These are phyloP conservation scores for Fusarium redolens DNA, from an alignment of 2,329 filamentous ascomycete genomes.

Conservation along the genomic window DNA sequence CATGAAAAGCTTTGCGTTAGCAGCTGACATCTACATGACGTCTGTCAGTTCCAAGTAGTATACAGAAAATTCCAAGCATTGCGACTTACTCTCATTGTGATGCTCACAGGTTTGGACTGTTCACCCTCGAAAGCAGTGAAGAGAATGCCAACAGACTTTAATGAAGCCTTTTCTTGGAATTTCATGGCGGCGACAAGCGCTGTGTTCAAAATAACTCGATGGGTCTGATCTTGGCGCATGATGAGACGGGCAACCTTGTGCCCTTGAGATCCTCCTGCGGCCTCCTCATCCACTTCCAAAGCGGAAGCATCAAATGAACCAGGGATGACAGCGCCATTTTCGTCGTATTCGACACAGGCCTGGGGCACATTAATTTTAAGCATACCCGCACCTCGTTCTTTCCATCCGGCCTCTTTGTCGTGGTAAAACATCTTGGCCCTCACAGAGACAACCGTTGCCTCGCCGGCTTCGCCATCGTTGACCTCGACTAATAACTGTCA, in stretches of 20 bases:
- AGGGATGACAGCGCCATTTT: slow-evolving; percentile 60
- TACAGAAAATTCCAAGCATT: too few relatives aligned
- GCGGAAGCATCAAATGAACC: slow-evolving; percentile 67
- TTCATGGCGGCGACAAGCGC: slow-evolving; percentile 81
- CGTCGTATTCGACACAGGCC: slow-evolving; percentile 65
- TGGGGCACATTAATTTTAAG: slow-evolving; percentile 84
- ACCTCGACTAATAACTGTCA: slow-evolving; percentile 66
- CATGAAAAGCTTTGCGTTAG: slow-evolving; percentile 64
- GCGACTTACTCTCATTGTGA: slow-evolving; percentile 69
- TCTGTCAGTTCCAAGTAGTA: slow-evolving; percentile 12
- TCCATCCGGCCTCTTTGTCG: slow-evolving; percentile 80
- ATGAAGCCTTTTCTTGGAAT: slow-evolving; percentile 80
- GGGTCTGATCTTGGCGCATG: slow-evolving; percentile 91
- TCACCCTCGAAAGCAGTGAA: slow-evolving; percentile 72
- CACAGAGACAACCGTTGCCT: slow-evolving; percentile 78
- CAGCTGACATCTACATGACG: slow-evolving; percentile 60
- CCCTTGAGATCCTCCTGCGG: slow-evolving; percentile 40
- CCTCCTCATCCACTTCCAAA: slow-evolving; percentile 58
- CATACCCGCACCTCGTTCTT: slow-evolving; percentile 86
- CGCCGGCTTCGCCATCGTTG: slow-evolving; percentile 88
- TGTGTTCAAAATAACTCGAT: slow-evolving; percentile 88
- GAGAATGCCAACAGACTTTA: slow-evolving; percentile 76
- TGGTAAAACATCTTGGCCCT: slow-evolving; percentile 89
- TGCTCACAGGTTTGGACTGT: slow-evolving; percentile 65
- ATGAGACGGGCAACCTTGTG: slow-evolving; percentile 77